Evolutionary conservation across 2,329 filamentous ascomycete species (phyloP).

Genomic region (Graphiopsis chlorocephala): DNA sequence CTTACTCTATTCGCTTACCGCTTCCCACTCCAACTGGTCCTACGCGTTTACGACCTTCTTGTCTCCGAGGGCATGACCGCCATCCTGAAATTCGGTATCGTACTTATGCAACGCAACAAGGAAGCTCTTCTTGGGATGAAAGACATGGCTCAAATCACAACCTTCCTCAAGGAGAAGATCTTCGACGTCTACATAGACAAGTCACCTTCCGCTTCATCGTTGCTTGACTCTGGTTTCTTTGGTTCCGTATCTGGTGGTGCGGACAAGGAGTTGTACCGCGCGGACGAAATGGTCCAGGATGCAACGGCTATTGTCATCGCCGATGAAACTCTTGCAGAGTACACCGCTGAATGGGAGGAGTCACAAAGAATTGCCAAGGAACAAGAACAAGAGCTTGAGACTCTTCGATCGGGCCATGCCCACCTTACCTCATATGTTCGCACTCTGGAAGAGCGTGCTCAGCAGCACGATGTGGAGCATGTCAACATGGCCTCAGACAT

Average conservation of each 20-base stretch:
- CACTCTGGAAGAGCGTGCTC: conserved; percentile 79
- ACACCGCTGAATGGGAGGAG: conserved; percentile 88
- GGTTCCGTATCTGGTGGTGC: conserved; percentile 83
- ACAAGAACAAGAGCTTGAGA: conserved; percentile 75
- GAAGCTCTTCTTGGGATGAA: conserved; percentile 74
- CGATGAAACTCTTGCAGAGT: conserved; percentile 74
- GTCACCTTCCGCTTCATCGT: conserved; percentile 83
- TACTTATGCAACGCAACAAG: conserved; percentile 93
- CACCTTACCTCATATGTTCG: conserved; percentile 74
- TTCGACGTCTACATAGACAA: conserved; percentile 98
- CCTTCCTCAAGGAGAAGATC: conserved; percentile 86
- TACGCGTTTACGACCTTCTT: conserved; percentile 94
- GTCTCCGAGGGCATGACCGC: conserved; percentile 85
- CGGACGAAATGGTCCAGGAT: conserved; percentile 88
- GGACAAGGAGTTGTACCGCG: conserved; percentile 94
- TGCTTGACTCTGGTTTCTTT: conserved; percentile 96
- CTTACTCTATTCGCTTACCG: conserved; percentile 97
- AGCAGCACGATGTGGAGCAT: conserved; percentile 86
- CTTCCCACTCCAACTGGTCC: conserved; percentile 91
- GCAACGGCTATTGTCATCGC: conserved; percentile 86
- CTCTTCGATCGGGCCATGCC: conserved; percentile 64
- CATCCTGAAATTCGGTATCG: conserved; percentile 90
- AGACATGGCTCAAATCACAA: conserved; percentile 86
- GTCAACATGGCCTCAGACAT: conserved; percentile 87
- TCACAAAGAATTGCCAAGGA: conserved; percentile 79